Evolutionary conservation across 2,329 filamentous ascomycete genomes (phyloP).

Genomic region (Thielaviopsis ethacetica): DNA sequence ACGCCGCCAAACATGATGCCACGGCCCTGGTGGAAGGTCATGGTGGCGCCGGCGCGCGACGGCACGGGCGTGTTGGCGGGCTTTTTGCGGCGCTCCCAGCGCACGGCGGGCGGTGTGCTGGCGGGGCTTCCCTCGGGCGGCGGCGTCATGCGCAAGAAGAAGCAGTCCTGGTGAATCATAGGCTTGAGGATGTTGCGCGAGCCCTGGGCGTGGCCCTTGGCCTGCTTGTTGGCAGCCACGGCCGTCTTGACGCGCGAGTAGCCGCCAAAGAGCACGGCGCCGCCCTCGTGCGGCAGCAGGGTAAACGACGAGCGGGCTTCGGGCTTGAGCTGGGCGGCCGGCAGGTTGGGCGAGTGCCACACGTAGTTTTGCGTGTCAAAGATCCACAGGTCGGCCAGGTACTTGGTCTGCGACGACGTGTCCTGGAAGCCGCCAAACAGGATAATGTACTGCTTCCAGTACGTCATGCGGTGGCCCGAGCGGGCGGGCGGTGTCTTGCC

Average conservation of each 20-base stretch:
- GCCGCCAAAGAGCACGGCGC: constrained; percentile 80
- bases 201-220: constrained; percentile 41
- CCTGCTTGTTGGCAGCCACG: constrained; percentile 42
- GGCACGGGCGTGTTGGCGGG: constrained; percentile 80
- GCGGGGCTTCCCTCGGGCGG: constrained; percentile 50
- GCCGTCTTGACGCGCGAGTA: constrained; percentile 81
- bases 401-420: constrained; percentile 86
- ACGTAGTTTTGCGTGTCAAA: constrained; percentile 80
- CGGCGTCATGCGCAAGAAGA: constrained; percentile 69
- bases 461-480: constrained; percentile 90
- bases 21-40: constrained; percentile 84
- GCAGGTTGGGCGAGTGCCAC: constrained; percentile 65
- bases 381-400: constrained; percentile 84
- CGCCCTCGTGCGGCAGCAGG: constrained; percentile 75
- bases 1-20: constrained; percentile 91
- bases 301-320: constrained; percentile 86
- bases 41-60: constrained; percentile 72
- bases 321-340: constrained; percentile 68
- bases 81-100: constrained; percentile 89
- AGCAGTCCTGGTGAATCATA: constrained; percentile 86
- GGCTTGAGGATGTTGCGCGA: constrained; percentile 66
- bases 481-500: constrained; percentile 69
- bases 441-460: constrained; percentile 92
- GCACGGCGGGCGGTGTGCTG: constrained; percentile 51
- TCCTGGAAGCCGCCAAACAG: constrained; percentile 96